These are phyloP conservation scores for Dissophora ornata DNA, from an alignment of 192 early-diverging fungal species.

Conservation along the genomic window DNA sequence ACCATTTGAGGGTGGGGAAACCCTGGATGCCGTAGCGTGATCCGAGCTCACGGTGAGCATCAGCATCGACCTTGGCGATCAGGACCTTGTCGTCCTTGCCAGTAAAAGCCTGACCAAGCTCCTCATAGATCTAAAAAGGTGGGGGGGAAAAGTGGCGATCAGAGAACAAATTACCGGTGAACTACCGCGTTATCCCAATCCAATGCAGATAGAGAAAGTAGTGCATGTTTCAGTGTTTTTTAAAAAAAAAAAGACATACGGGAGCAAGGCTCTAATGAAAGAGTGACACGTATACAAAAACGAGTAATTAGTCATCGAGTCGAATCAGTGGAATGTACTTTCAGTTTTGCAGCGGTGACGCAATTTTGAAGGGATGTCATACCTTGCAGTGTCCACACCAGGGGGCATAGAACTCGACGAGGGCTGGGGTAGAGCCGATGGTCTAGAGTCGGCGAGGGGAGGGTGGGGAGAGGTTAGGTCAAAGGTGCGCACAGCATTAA, in stretches of 20 bases:
- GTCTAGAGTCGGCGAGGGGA: slow-evolving; percentile 10
- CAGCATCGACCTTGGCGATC: slow-evolving; percentile 92
- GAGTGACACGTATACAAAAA: slow-evolving; percentile 3
- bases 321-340: too few species aligned
- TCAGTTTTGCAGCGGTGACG: neutral
- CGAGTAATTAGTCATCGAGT: slow-evolving; percentile 33
- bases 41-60: slow-evolving; percentile 87
- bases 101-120: slow-evolving; percentile 80
- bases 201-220: too few species aligned
- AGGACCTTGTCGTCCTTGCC: slow-evolving; percentile 80
- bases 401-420: slow-evolving; percentile 95
- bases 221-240: too few species aligned
- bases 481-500: too few species aligned
- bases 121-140: slow-evolving; percentile 74
- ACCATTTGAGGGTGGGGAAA: slow-evolving; percentile 95
- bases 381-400: slow-evolving; percentile 92
- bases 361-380: neutral
- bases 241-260: too few species aligned
- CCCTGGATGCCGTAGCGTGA: slow-evolving; percentile 79
- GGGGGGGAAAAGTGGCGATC: neutral
- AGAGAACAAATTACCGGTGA: too few species aligned
- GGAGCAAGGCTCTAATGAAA: slow-evolving; percentile 47
- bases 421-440: slow-evolving; percentile 57
- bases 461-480: too few species aligned
- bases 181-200: too few species aligned